phyloP scores from a whole-genome alignment of 2,329 filamentous ascomycete species.

The Stromatinia cepivora region DNA sequence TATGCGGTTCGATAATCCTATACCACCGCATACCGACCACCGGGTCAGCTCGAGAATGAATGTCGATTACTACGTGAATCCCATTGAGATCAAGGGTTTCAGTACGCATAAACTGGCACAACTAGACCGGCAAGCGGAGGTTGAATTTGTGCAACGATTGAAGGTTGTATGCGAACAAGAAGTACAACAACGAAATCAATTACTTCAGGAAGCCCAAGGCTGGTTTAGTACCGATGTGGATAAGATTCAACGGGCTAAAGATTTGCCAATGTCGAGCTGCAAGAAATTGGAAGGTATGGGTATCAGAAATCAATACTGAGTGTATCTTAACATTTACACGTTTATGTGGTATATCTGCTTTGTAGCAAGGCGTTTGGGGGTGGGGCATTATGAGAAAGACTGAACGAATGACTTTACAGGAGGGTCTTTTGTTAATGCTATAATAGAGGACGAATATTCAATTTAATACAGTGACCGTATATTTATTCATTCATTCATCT shows the following conservation, averaged over 20 bases:
- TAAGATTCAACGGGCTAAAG: slow-evolving; percentile 52
- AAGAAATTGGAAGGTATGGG: slow-evolving; percentile 54
- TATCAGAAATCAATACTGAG: slow-evolving; percentile 25
- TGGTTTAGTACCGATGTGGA: slow-evolving; percentile 68
- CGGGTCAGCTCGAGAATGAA: slow-evolving; percentile 70
- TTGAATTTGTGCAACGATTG: slow-evolving; percentile 66
- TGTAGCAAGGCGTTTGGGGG: slow-evolving; percentile 37
- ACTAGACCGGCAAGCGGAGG: slow-evolving; percentile 77
- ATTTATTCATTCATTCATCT: neutral
- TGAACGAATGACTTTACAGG: slow-evolving; percentile 4
- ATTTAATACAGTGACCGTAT: slow-evolving; percentile 7
- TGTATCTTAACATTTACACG: slow-evolving; percentile 14
- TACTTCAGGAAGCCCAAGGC: slow-evolving; percentile 66
- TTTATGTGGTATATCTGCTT: slow-evolving; percentile 29
- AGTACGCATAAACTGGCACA: slow-evolving; percentile 67
- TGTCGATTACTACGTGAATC: slow-evolving; percentile 84
- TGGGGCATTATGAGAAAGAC: slow-evolving; percentile 23
- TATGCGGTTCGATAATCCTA: slow-evolving; percentile 73
- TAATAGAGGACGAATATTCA: slow-evolving; percentile 17
- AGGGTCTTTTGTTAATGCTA: neutral
- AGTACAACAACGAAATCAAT: slow-evolving; percentile 52
- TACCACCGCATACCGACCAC: slow-evolving; percentile 70
- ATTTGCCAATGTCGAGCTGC: slow-evolving; percentile 61
- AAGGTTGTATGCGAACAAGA: slow-evolving; percentile 75
- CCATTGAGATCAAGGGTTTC: slow-evolving; percentile 71